Percentiles rank a stretch among this genome's conserved stretches.
Conservation (phyloP, 441 rosid genomes). For the Metrosideros polymorpha region DNA sequence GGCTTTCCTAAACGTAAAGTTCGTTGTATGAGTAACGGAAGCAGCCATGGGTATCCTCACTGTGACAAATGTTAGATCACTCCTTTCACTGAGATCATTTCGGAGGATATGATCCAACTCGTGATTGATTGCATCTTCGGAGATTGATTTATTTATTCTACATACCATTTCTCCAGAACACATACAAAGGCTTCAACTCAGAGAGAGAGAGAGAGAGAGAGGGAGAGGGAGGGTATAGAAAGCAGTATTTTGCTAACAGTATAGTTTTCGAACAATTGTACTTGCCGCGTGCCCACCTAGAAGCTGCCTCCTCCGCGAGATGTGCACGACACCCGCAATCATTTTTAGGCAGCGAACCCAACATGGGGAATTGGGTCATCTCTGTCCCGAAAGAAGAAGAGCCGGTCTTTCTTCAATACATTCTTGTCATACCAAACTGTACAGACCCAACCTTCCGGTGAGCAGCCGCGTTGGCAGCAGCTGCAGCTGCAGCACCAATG, state of each 20-base stretch:
- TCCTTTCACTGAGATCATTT: background rate
- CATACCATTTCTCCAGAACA: background rate
- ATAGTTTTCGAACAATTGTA: background rate
- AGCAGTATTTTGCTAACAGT: background rate
- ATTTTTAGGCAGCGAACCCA: background rate
- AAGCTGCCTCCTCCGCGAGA: constrained; percentile 2
- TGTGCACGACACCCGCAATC: background rate
- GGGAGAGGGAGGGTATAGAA: background rate
- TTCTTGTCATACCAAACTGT: constrained; percentile 62
- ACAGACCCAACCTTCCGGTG: constrained; percentile 69
- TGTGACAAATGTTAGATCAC: background rate
- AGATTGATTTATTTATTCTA: background rate
- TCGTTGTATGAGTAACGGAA: background rate
- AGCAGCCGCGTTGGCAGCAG: constrained; percentile 26
- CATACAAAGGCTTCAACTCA: background rate
- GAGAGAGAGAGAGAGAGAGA: background rate
- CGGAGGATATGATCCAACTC: background rate
- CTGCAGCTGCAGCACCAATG: constrained; percentile 29
- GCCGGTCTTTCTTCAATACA: constrained; percentile 27
- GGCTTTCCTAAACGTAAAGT: background rate
- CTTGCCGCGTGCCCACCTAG: background rate
- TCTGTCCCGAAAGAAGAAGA: background rate
- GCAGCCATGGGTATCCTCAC: background rate
- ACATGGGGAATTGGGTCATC: background rate
- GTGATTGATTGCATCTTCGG: background rate